Evolutionary conservation across 2,329 filamentous ascomycete species (phyloP).

Genomic region (Pseudopithomyces maydicus): DNA sequence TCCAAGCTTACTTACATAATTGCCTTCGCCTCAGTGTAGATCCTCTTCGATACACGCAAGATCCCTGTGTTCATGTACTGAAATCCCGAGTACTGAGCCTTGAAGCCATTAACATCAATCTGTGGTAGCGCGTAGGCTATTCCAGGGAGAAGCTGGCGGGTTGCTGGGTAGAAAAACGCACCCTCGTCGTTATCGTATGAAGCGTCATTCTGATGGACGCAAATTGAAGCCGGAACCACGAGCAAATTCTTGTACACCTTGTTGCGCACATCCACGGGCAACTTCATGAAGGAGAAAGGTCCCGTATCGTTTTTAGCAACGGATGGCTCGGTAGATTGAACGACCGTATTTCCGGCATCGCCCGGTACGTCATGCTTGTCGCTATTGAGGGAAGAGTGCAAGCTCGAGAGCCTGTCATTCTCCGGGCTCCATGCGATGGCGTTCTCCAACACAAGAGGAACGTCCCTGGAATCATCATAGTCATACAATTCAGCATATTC

Average conservation of each 20-base stretch:
- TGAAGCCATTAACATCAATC: constrained; percentile 17
- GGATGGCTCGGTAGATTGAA: neutral
- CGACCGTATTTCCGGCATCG: neutral
- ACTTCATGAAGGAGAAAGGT: constrained; percentile 25
- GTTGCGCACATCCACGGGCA: constrained; percentile 27
- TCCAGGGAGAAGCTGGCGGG: constrained; percentile 26
- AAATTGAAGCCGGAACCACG: constrained; percentile 28
- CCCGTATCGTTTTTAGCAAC: neutral
- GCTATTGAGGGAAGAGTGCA: neutral
- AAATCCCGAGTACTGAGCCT: constrained; percentile 22
- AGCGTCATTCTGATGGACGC: constrained; percentile 32
- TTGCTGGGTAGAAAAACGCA: constrained; percentile 23
- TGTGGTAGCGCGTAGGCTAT: constrained; percentile 28
- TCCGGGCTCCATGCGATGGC: neutral
- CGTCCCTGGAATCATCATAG: constrained; percentile 10
- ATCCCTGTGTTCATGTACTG: constrained; percentile 28
- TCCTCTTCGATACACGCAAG: constrained; percentile 41
- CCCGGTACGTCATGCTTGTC: constrained; percentile 3
- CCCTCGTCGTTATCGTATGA: constrained; percentile 16
- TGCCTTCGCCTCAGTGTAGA: constrained; percentile 48
- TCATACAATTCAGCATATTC: constrained; percentile 18
- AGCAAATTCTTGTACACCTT: constrained; percentile 29
- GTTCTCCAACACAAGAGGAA: constrained; percentile 1
- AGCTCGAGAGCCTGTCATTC: neutral
- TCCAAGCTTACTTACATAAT: constrained; percentile 34